phyloP scores from a whole-genome alignment of 2,329 filamentous ascomycete species.

The Scedosporium dehoogii region DNA sequence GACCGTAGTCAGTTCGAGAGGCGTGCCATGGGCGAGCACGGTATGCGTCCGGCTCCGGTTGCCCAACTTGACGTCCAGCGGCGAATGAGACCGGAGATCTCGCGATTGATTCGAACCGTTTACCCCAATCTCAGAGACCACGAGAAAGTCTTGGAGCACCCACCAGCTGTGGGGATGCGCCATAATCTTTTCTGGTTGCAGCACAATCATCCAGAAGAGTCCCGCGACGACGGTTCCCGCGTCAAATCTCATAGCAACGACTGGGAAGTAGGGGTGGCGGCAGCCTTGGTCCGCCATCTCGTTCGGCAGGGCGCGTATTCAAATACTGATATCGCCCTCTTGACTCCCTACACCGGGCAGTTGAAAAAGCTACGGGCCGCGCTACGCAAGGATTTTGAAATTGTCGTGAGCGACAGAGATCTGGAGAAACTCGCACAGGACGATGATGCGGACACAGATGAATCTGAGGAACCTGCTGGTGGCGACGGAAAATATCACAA shows the following conservation, averaged over 20 bases:
- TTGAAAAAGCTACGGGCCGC: slow-evolving; percentile 41
- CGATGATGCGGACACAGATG: slow-evolving; percentile 49
- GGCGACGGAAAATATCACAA: slow-evolving; percentile 41
- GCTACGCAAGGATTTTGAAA: slow-evolving; percentile 17
- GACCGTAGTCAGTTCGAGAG: slow-evolving; percentile 56
- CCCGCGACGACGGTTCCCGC: slow-evolving; percentile 39
- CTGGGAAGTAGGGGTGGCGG: slow-evolving; percentile 56
- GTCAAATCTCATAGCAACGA: slow-evolving; percentile 41
- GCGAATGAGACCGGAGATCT: slow-evolving; percentile 60
- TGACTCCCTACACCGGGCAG: slow-evolving; percentile 67
- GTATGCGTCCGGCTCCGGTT: neutral
- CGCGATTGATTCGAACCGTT: slow-evolving; percentile 42
- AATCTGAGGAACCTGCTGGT: slow-evolving; percentile 40
- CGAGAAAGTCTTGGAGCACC: slow-evolving; percentile 33
- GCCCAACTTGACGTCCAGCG: slow-evolving; percentile 37
- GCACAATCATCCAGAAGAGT: slow-evolving; percentile 43
- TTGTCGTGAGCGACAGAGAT: slow-evolving; percentile 47
- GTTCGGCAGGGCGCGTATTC: slow-evolving; percentile 58
- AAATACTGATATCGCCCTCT: slow-evolving; percentile 52
- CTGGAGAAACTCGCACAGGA: slow-evolving; percentile 61
- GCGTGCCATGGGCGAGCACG: slow-evolving; percentile 16
- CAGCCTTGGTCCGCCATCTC: slow-evolving; percentile 56
- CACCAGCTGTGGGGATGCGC: slow-evolving; percentile 44
- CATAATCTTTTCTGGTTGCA: slow-evolving; percentile 56
- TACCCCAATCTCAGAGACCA: slow-evolving; percentile 54